phyloP scores from a whole-genome alignment of 805 yeast genomes.

The Kluyveromyces lactis region DNA sequence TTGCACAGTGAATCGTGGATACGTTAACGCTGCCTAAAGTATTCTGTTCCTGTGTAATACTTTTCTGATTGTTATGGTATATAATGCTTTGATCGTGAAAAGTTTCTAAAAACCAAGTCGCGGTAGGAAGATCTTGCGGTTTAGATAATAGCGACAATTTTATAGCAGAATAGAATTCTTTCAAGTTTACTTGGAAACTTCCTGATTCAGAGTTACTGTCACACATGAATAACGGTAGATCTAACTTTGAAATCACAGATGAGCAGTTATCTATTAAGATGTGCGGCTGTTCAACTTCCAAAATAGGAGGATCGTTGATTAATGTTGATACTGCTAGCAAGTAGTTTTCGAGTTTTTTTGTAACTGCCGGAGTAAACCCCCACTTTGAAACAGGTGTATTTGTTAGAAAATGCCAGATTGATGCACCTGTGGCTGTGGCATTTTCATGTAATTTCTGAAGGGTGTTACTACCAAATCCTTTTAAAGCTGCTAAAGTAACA shows the following conservation, averaged over 20 bases:
- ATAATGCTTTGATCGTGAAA: slow-evolving; percentile 21
- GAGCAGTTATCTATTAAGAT: slow-evolving; percentile 3
- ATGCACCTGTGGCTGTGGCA: slow-evolving; percentile 8
- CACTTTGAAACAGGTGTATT: slow-evolving; percentile 9
- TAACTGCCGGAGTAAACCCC: slow-evolving; percentile 12
- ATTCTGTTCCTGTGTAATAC: not conserved
- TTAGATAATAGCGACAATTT: slow-evolving; percentile 19
- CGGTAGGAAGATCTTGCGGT: slow-evolving; percentile 19
- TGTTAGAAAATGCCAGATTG: slow-evolving; percentile 22
- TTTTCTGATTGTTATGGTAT: slow-evolving; percentile 6
- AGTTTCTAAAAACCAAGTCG: slow-evolving; percentile 29
- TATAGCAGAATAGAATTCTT: slow-evolving; percentile 32
- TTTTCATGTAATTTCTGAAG: slow-evolving; percentile 16
- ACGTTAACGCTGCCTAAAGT: slow-evolving; percentile 35
- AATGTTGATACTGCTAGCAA: slow-evolving; percentile 15
- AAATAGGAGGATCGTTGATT: slow-evolving; percentile 7
- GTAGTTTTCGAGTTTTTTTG: slow-evolving; percentile 24
- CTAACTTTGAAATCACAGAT: slow-evolving; percentile 29
- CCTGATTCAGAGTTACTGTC: slow-evolving; percentile 21
- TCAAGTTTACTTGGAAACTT: slow-evolving; percentile 22
- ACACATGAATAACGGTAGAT: slow-evolving; percentile 5
- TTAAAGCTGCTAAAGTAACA: slow-evolving; percentile 17
- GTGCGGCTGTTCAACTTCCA: slow-evolving; percentile 25
- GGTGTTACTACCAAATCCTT: slow-evolving; percentile 19
- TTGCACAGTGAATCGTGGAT: slow-evolving; percentile 67